Percentiles rank a stretch among this genome's conserved stretches.
Evolutionary conservation across 495 filamentous ascomycete species (phyloP).

Genomic region (Bacidia gigantensis): DNA sequence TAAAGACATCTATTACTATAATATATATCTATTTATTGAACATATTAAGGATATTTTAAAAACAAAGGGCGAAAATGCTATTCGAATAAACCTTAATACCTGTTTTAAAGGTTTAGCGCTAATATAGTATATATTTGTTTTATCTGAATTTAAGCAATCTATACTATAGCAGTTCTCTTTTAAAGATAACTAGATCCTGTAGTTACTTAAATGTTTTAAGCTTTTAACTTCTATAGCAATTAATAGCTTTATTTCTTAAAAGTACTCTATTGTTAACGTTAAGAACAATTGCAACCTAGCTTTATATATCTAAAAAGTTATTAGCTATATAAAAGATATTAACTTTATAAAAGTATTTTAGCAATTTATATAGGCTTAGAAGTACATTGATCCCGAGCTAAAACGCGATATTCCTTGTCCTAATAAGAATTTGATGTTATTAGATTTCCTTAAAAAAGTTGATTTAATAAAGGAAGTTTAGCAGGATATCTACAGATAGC

Average conservation of each 20-base stretch:
- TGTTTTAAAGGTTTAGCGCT: neutral
- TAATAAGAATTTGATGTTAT: no score
- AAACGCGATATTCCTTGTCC: neutral
- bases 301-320: conserved; percentile 2
- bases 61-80: neutral
- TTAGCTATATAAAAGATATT: conserved; percentile 1
- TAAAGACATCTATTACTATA: neutral
- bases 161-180: neutral
- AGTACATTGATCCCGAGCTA: conserved; percentile 3
- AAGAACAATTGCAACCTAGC: neutral
- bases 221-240: neutral
- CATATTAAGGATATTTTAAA: neutral
- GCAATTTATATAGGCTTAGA: conserved; percentile 1
- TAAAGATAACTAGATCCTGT: neutral
- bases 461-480: conserved; percentile 5
- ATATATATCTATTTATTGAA: conserved; percentile 10
- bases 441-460: neutral
- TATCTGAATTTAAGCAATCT: neutral
- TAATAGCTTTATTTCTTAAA: neutral
- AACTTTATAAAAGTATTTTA: neutral
- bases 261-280: neutral
- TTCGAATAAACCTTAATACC: neutral
- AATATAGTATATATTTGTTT: neutral
- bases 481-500: neutral
- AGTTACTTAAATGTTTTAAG: neutral